Evolutionary conservation across 441 rosid genomes (phyloP), one percentile per base, ranked within the genome.

Genomic region (Hura crepitans): DNA sequence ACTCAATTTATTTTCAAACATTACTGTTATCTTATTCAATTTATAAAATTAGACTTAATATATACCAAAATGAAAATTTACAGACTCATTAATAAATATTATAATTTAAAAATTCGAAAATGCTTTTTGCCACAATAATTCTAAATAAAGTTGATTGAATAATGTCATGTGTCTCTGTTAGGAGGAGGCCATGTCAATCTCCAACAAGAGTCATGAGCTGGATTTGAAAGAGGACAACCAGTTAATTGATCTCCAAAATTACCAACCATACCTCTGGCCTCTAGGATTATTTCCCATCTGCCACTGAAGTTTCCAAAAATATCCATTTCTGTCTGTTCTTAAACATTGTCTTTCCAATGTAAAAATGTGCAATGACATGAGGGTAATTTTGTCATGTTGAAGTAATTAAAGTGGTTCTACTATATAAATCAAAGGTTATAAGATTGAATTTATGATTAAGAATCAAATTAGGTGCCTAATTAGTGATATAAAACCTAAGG

Each of bases 191-290:
- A 60, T 61, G 83, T 85, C 88, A 76, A 63, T 55, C 23, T 79
- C 82, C 73, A 73, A 68, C 61, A 39, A 64, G 66, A 56, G 71
- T n/a, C 65, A 74, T 83, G 85, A 85, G 85, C 89, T 83, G 85
- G 85, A 83, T 28, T 47, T 72, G 74, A 68, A 70, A 47, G 59
- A 64, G 63, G 77, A 81, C 80, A 80, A 75, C 35, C 28, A 69
- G 72, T 31, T 79, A 45, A 70, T 73, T 68, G 10, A 62, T 62
- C 67, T 42, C 45, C 27, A 27, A 66, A 76, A 72, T 73, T 68
- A 79, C 77, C 71, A 72, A 75, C 77, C 68, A 57, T 65, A 45
- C 78, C 77, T 65, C 66, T 35, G 45, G 12, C 12, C 45, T 11
- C 39, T 35, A 3, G 13, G 27, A 70, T 66, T 73, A 70, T 75